Evolutionary conservation across 1,139 yeast species (phyloP).

Genomic region (Blastobotrys apis): DNA sequence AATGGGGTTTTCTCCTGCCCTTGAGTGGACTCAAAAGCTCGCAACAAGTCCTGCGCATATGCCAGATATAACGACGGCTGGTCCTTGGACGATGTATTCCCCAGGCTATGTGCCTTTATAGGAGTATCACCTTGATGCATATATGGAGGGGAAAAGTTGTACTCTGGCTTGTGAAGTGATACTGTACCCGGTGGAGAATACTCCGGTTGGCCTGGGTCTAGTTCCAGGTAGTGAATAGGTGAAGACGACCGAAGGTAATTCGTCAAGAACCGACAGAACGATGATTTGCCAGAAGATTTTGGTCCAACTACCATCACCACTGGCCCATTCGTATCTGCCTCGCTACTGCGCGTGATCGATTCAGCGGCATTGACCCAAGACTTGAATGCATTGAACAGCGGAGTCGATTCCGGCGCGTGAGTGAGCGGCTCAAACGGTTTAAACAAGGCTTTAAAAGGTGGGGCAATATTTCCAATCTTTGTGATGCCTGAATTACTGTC

Average conservation of each 20-base stretch:
- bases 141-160: slow-evolving; percentile 33
- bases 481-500: slow-evolving; percentile 43
- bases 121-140: slow-evolving; percentile 23
- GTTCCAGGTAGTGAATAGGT: slow-evolving; percentile 52
- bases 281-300: slow-evolving; percentile 83
- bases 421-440: slow-evolving; percentile 16
- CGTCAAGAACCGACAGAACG: slow-evolving; percentile 53
- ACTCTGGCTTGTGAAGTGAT: slow-evolving; percentile 39
- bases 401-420: slow-evolving; percentile 16
- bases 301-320: slow-evolving; percentile 52
- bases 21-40: slow-evolving; percentile 28
- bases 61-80: slow-evolving; percentile 56
- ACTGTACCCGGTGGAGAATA: slow-evolving; percentile 66
- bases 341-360: slow-evolving; percentile 13
- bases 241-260: slow-evolving; percentile 40
- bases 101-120: slow-evolving; percentile 50
- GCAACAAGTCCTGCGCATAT: slow-evolving; percentile 44
- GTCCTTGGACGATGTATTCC: slow-evolving; percentile 69
- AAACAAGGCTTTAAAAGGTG: slow-evolving; percentile 44
- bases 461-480: slow-evolving; percentile 44
- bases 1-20: slow-evolving; percentile 37
- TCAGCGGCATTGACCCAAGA: slow-evolving; percentile 28
- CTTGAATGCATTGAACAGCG: slow-evolving; percentile 18
- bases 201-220: slow-evolving; percentile 93
- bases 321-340: no score